Evolutionary conservation across 208 protist species (phyloP).

Genomic region (Trypanosoma conorhini): DNA sequence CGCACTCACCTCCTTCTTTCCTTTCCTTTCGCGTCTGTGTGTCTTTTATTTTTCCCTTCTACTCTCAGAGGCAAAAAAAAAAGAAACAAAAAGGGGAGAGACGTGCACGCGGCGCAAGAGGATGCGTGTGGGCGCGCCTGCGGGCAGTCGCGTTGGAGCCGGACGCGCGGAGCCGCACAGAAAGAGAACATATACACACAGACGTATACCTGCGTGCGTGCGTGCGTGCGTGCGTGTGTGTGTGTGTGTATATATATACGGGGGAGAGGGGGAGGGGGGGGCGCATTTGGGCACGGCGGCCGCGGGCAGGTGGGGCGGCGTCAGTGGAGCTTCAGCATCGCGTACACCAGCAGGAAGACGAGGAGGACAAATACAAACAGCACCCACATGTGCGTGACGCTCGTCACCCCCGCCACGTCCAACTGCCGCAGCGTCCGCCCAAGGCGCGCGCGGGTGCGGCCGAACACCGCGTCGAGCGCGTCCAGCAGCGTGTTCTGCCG

Average conservation of each 20-base stretch:
- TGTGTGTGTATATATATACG: too few species aligned
- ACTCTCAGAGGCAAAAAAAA: slow-evolving; percentile 13
- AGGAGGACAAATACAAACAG: slow-evolving; percentile 79
- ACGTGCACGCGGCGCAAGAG: too few species aligned
- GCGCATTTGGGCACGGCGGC: too few species aligned
- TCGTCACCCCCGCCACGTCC: slow-evolving; percentile 31
- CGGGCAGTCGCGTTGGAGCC: too few species aligned
- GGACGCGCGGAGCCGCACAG: too few species aligned
- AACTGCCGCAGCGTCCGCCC: slow-evolving; percentile 57
- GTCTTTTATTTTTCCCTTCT: background rate
- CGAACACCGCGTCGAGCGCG: slow-evolving; percentile 40
- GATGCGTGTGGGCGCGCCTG: too few species aligned
- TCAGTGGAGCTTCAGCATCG: slow-evolving; percentile 63
- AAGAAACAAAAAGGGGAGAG: slow-evolving; percentile 23
- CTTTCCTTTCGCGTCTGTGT: background rate
- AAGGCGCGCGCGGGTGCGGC: slow-evolving; percentile 39
- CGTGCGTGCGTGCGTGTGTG: too few species aligned
- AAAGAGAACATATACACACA: too few species aligned
- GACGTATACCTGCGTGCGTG: too few species aligned
- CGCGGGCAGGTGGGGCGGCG: slow-evolving; percentile 2
- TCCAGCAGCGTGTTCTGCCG: slow-evolving; percentile 75
- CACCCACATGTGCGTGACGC: slow-evolving; percentile 78
- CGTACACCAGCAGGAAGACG: slow-evolving; percentile 45
- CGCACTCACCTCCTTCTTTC: too few species aligned
- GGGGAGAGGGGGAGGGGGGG: too few species aligned